Evolutionary conservation across 305 asterid species (phyloP), one percentile per base, ranked within the genome.

Genomic region (Galium porrigens): DNA sequence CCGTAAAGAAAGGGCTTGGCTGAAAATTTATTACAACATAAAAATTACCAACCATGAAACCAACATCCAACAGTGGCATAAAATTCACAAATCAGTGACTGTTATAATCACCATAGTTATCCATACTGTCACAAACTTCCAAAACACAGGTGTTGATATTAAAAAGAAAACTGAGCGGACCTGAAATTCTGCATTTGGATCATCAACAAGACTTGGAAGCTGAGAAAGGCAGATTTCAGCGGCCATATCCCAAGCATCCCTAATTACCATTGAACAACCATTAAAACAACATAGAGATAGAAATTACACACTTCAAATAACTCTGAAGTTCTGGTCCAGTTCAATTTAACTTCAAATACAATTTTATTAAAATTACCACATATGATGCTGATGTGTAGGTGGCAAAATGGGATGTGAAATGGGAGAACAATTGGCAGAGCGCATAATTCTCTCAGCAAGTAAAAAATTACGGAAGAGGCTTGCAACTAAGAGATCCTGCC

Each of bases 191-290:
- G 90, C 89, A 85, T 83, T 85, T 61, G 99, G 97, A 75, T 94
- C 94, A 77, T 83, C 90, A 56, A 90, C 84, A 73, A 90, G 82
- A 66, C 81, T 68, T 69, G 97, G 99, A 65, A 94, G 96, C 87
- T 94, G 99, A 71, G 99, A 90, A 75, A 94, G 97, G 75, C 99
- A 94, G 68, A 94, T 90, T 81, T 94, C 99, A 70, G 99, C 95
- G 70, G 99, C 97, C 99, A 94, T 94, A 77, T 94, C 99, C 99
- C 99, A 94, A 59, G 99, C 99, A 85, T 90, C 97, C 99, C 99
- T 94, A 70, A 9, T 73, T 61, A 33, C 65, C 72, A 80, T 53
- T 65, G 64, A 65, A 58, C 53, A 39, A 58, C 9, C 48, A 58
- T 37, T 74, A 44, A 27, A 63, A 29, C 57, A 49, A 44, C 20